These are phyloP conservation scores for Diplodia seriata DNA, from an alignment of 2,329 filamentous ascomycete genomes.

Conservation along the genomic window DNA sequence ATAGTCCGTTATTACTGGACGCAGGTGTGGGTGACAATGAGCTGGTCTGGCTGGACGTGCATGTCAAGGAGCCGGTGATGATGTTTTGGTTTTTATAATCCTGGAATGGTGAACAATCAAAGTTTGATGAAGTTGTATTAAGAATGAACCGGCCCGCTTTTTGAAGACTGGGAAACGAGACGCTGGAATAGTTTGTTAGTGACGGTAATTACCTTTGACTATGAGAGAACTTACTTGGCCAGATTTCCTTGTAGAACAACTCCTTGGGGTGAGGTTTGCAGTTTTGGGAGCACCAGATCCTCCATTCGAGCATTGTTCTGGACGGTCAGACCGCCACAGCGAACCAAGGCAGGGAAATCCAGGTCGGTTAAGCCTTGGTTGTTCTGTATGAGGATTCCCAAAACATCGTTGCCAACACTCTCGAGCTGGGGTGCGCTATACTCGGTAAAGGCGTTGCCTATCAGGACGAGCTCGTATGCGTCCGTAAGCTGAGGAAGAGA, in stretches of 20 bases:
- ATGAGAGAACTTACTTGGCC: neutral
- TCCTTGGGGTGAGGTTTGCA: neutral
- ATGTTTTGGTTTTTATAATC: neutral
- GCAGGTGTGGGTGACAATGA: neutral
- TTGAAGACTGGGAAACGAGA: neutral
- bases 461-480: neutral
- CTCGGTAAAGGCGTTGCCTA: neutral
- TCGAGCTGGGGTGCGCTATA: neutral
- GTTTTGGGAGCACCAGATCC: neutral
- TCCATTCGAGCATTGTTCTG: neutral
- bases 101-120: neutral
- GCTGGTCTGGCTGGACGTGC: neutral
- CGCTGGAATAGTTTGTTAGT: neutral
- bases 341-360: neutral
- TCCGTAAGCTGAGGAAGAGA: neutral
- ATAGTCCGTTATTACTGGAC: neutral
- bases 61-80: neutral
- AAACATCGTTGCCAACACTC: constrained; percentile 1
- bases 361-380: neutral
- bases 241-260: neutral
- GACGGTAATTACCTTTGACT: neutral
- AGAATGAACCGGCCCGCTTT: neutral
- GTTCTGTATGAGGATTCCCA: neutral
- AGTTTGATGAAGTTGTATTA: neutral
- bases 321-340: neutral